Evolutionary conservation across 345 rosid genomes (phyloP).

Genomic region (Rubroshorea leprosula): DNA sequence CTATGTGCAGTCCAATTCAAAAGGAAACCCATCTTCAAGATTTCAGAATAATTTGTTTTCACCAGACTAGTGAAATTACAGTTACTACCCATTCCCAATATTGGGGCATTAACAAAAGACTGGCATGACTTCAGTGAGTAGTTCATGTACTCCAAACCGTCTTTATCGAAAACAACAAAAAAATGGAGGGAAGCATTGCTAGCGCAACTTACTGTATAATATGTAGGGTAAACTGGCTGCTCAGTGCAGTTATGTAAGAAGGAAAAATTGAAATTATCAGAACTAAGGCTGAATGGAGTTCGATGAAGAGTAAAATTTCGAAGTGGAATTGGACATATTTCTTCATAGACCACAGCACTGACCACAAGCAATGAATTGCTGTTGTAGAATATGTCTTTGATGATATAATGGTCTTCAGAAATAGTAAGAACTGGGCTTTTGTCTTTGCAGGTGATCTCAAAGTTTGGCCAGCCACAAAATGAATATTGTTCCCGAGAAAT

Average conservation of each 20-base stretch:
- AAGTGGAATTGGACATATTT: conserved; percentile 35
- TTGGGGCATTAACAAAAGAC: conserved; percentile 22
- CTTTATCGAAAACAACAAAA: conserved; percentile 34
- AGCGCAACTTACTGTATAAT: conserved; percentile 30
- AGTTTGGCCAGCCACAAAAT: conserved; percentile 48
- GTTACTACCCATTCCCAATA: conserved; percentile 12
- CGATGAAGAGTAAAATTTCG: conserved; percentile 37
- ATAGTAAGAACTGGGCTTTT: conserved; percentile 33
- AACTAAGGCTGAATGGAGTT: conserved; percentile 37
- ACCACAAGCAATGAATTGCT: conserved; percentile 29
- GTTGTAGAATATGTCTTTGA: conserved; percentile 32
- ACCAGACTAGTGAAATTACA: background rate
- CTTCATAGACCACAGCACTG: conserved; percentile 29
- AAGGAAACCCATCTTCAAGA: conserved; percentile 49
- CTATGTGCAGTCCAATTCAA: conserved; percentile 45
- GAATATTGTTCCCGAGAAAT: conserved; percentile 31
- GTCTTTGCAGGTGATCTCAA: conserved; percentile 36
- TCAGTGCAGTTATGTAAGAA: conserved; percentile 44
- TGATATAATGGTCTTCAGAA: conserved; percentile 37
- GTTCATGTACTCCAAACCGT: background rate
- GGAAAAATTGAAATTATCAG: conserved; percentile 19
- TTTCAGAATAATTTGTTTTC: conserved; percentile 21
- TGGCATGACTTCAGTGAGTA: conserved; percentile 26
- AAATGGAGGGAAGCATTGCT: conserved; percentile 22
- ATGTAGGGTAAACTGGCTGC: background rate